These are phyloP conservation scores for Nephelium lappaceum DNA, from an alignment of 345 rosid species.

Conservation along the genomic window DNA sequence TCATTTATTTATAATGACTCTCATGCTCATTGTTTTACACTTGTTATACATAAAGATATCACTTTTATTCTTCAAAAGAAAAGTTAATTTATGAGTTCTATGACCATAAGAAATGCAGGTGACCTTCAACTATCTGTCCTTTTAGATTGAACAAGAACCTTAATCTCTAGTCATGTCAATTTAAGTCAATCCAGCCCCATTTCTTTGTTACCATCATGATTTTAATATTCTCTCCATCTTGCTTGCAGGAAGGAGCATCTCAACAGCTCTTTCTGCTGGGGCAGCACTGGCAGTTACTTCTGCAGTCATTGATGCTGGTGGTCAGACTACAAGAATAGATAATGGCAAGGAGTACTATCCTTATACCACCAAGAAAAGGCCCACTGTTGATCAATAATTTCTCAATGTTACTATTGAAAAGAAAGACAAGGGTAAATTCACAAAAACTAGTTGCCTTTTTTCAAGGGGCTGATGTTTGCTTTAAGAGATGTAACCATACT, in stretches of 20 bases:
- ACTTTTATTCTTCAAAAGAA: neutral
- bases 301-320: constrained; percentile 78
- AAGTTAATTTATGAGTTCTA: neutral
- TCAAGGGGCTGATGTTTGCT: constrained; percentile 31
- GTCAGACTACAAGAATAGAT: constrained; percentile 91
- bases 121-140: neutral
- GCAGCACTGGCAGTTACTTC: constrained; percentile 87
- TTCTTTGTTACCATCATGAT: constrained; percentile 6
- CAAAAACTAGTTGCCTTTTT: constrained; percentile 9
- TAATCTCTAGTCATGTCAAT: neutral
- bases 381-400: constrained; percentile 53
- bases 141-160: neutral
- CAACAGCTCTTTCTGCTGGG: constrained; percentile 88
- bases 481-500: constrained; percentile 44
- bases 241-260: constrained; percentile 77
- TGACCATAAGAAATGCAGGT: neutral
- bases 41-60: neutral
- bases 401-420: constrained; percentile 9
- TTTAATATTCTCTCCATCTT: neutral
- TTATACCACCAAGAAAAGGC: constrained; percentile 83
- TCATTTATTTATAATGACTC: no score
- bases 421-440: constrained; percentile 16
- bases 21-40: neutral
- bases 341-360: constrained; percentile 91
- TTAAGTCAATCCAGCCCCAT: neutral